phyloP scores from a whole-genome alignment of 2,329 filamentous ascomycete species.

The Trichophyton mentagrophytes region DNA sequence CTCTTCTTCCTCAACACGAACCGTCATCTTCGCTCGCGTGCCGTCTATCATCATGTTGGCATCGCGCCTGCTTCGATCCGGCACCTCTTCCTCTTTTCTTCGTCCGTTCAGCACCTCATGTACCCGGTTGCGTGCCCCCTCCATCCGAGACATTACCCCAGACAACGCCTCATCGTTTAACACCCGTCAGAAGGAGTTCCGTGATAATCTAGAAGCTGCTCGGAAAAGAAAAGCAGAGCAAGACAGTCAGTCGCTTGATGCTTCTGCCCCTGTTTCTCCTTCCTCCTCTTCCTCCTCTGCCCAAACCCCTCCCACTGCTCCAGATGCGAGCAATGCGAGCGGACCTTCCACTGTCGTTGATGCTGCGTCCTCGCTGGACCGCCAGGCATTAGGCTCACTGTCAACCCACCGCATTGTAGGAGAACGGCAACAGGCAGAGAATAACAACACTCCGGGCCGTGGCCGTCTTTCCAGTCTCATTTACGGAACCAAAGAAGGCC shows the following conservation, averaged over 20 bases:
- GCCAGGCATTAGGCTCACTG: slow-evolving; percentile 49
- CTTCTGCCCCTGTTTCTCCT: slow-evolving; percentile 34
- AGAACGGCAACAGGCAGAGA: slow-evolving; percentile 40
- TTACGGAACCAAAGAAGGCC: slow-evolving; percentile 91
- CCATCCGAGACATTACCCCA: slow-evolving; percentile 71
- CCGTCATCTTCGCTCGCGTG: neutral
- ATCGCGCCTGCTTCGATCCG: slow-evolving; percentile 39
- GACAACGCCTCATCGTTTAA: slow-evolving; percentile 65
- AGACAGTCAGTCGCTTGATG: slow-evolving; percentile 61
- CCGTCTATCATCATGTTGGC: slow-evolving; percentile 27
- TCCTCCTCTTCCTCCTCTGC: slow-evolving; percentile 25
- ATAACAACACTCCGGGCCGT: slow-evolving; percentile 45
- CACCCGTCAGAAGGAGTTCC: slow-evolving; percentile 71
- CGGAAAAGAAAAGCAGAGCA: slow-evolving; percentile 64
- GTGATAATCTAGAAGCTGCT: slow-evolving; percentile 63
- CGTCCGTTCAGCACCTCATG: slow-evolving; percentile 49
- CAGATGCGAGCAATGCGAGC: slow-evolving; percentile 35
- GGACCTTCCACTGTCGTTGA: slow-evolving; percentile 25
- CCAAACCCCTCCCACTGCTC: slow-evolving; percentile 31
- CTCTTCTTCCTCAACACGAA: slow-evolving; percentile 8
- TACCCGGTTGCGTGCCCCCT: slow-evolving; percentile 47
- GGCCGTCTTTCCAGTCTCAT: slow-evolving; percentile 74
- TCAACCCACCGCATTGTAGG: slow-evolving; percentile 38
- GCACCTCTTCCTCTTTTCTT: slow-evolving; percentile 35
- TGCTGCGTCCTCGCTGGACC: slow-evolving; percentile 28